These are phyloP conservation scores for Nephelium lappaceum DNA, from an alignment of 345 rosid genomes.

Conservation along the genomic window DNA sequence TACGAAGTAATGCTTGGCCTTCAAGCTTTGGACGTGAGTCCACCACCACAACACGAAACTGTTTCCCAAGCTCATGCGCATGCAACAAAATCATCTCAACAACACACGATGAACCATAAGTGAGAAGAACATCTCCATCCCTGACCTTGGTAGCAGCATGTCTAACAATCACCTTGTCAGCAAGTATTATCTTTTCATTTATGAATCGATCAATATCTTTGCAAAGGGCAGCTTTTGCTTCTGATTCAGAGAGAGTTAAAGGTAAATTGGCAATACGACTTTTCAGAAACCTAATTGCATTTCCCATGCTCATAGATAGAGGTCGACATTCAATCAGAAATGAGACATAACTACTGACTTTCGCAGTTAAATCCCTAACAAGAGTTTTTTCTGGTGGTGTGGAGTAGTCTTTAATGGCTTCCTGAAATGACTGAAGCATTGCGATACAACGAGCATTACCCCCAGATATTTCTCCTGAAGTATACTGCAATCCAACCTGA, in stretches of 20 bases:
- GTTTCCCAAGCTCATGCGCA: conserved; percentile 73
- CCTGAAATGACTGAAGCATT: conserved; percentile 77
- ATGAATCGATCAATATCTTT: conserved; percentile 70
- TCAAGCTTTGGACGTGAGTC: conserved; percentile 75
- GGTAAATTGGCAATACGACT: conserved; percentile 66
- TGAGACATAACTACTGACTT: conserved; percentile 67
- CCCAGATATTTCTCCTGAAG: conserved; percentile 65
- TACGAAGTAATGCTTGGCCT: conserved; percentile 65
- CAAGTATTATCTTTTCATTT: conserved; percentile 63
- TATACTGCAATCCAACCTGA: conserved; percentile 74
- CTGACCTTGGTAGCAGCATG: conserved; percentile 73
- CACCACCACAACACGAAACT: conserved; percentile 65
- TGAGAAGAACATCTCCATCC: conserved; percentile 80
- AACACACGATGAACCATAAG: conserved; percentile 71
- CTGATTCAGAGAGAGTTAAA: conserved; percentile 51
- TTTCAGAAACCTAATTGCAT: conserved; percentile 79
- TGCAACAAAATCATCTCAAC: conserved; percentile 77
- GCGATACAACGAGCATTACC: conserved; percentile 86
- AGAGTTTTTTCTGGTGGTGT: conserved; percentile 67
- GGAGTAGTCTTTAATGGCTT: conserved; percentile 64
- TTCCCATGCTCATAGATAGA: conserved; percentile 90
- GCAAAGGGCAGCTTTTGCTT: conserved; percentile 58
- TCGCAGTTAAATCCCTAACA: conserved; percentile 60
- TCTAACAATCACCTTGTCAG: conserved; percentile 66
- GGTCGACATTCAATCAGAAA: conserved; percentile 76